Base-by-base conservation (phyloP, 495 filamentous ascomycete genomes). In the Penicillium tannophilum region DNA sequence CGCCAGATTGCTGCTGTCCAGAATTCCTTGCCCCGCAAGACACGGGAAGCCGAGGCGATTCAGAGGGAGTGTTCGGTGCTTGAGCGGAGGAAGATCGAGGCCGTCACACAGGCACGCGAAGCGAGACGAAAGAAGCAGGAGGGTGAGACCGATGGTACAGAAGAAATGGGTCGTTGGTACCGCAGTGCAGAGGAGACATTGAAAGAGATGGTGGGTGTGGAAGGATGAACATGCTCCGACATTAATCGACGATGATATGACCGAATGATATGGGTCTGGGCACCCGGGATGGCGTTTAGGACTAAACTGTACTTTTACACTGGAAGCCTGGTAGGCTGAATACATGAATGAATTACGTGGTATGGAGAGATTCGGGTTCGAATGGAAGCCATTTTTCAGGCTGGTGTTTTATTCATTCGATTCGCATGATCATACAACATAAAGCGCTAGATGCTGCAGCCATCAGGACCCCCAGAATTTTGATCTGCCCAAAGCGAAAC, bases 141-240 rank as follows among this genome's bases (percentile, higher is more conserved):
- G 35, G 86, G 87, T 0, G 82, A 88, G 30, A 88, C 84, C 52
- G 90, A 94, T 70, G 90, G 93, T 54, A 70, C 95, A 23, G 91
- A 95, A 67, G 88, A 91, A 72, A 83, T 84, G 71, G 92, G 90
- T 16, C 76, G 90, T 64, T 97, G 92, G 92, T 88, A 88, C 66
- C 84, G 84, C 59, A 86, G 87, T 30, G 84, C 86, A 2, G 90
- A 93, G 70, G 74, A 77, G 14, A 84, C 81, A 2, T 74, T 96
- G 70, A 86, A 82, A 63, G 82, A 82, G 48, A 77, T 95, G 68
- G 75, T 94, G 55, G 86, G 79, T 45, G 62, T 72, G n/a, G 57
- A 76, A 54, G 63, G 61, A n/a, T 74, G 58, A 66, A 17, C 0
- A 41, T n/a, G 19, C 35, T 23, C 46, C 23, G 35, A 45, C 3